Conservation (phyloP, 352 stramenopile species). For the Phytophthora europaea region DNA sequence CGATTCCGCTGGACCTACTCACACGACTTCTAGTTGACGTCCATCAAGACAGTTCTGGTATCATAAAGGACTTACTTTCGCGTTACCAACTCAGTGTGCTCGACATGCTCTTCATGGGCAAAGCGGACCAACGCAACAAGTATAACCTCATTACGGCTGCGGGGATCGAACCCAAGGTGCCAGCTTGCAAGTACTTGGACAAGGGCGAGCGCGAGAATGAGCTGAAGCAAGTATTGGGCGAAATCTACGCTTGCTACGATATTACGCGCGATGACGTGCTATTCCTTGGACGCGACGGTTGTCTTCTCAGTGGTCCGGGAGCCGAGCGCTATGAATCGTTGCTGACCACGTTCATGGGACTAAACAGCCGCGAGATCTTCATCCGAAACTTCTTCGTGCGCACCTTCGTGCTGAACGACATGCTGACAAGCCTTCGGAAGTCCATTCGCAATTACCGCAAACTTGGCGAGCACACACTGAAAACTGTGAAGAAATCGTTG, state of each 20-base stretch:
- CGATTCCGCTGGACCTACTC: constrained; percentile 97
- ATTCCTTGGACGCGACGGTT: constrained; percentile 95
- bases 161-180: constrained; percentile 96
- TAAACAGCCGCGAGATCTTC: constrained; percentile 98
- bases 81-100: constrained; percentile 96
- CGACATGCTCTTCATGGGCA: constrained; percentile 96
- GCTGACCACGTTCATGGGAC: constrained; percentile 96
- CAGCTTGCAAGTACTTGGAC: constrained; percentile 97
- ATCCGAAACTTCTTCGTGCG: constrained; percentile 98
- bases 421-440: constrained; percentile 89
- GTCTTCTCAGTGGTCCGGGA: constrained; percentile 95
- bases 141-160: constrained; percentile 98
- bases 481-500: constrained; percentile 87
- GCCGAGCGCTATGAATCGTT: constrained; percentile 96
- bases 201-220: constrained; percentile 98
- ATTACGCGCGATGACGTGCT: constrained; percentile 97
- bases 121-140: constrained; percentile 96
- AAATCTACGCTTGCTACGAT: constrained; percentile 97
- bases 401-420: constrained; percentile 96
- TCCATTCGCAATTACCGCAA: constrained; percentile 90
- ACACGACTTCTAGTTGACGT: constrained; percentile 97
- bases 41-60: constrained; percentile 96
- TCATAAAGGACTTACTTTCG: constrained; percentile 96
- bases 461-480: constrained; percentile 81
- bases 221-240: constrained; percentile 96